Percentiles rank a stretch among this genome's conserved stretches.
These are phyloP conservation scores for Penicillium crustosum DNA, from an alignment of 2,329 filamentous ascomycete species.

Conservation along the genomic window DNA sequence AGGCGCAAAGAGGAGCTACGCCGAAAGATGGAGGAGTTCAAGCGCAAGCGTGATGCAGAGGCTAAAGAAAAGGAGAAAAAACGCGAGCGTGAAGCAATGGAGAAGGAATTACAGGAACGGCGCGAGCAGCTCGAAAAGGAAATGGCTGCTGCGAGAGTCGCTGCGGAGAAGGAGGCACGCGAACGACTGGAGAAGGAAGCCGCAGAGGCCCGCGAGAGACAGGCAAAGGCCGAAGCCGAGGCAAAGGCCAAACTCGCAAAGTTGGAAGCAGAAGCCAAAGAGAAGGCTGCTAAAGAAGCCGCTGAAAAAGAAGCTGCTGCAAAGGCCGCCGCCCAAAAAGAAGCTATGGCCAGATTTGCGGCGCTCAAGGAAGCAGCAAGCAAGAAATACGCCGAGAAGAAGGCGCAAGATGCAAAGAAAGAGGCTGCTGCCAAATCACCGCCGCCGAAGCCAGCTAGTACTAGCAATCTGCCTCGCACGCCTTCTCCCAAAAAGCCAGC, in stretches of 20 bases:
- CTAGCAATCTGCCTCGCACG: slow-evolving; percentile 35
- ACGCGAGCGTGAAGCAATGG: slow-evolving; percentile 43
- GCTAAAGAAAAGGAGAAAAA: slow-evolving; percentile 40
- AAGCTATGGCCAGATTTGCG: slow-evolving; percentile 41
- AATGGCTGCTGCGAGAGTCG: slow-evolving; percentile 35
- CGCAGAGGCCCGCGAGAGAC: slow-evolving; percentile 25
- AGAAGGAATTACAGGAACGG: slow-evolving; percentile 41
- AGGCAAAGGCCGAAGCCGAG: slow-evolving; percentile 23
- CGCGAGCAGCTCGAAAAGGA: slow-evolving; percentile 42
- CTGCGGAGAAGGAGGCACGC: slow-evolving; percentile 38
- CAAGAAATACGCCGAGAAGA: slow-evolving; percentile 41
- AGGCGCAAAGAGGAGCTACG: slow-evolving; percentile 40
- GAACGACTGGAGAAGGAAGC: slow-evolving; percentile 33
- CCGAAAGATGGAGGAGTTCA: slow-evolving; percentile 41
- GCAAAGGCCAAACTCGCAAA: slow-evolving; percentile 33
- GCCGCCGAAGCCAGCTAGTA: slow-evolving; percentile 35
- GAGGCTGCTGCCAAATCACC: slow-evolving; percentile 31
- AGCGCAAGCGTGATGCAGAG: slow-evolving; percentile 39
- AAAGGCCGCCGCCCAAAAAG: slow-evolving; percentile 39
- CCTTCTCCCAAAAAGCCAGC: slow-evolving; percentile 44
- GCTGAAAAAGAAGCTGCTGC: slow-evolving; percentile 65
- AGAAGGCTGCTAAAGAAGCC: slow-evolving; percentile 44
- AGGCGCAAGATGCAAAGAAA: slow-evolving; percentile 36
- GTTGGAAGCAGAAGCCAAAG: slow-evolving; percentile 36
- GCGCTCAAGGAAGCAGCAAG: slow-evolving; percentile 42